phyloP scores from a whole-genome alignment of 805 yeast genomes.

The Teunomyces aglyptinius region DNA sequence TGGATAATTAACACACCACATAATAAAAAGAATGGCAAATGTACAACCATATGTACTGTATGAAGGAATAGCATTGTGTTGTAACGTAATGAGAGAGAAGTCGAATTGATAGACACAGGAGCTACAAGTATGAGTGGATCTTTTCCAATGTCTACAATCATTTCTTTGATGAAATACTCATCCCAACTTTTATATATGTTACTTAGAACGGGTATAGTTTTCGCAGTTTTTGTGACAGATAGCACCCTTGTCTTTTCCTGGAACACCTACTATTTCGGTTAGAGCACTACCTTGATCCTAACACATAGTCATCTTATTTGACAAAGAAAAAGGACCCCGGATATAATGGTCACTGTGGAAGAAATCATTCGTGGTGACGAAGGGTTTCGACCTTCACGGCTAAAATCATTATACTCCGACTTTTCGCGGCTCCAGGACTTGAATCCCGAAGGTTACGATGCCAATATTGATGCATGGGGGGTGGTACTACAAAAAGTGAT shows the following conservation, averaged over 20 bases:
- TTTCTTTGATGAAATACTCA: too few species aligned
- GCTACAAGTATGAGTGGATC: too few species aligned
- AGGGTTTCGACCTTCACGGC: conserved; percentile 27
- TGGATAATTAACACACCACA: conserved; percentile 31
- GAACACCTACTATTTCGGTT: too few species aligned
- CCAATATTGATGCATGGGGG: conserved; percentile 41
- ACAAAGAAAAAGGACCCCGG: neutral
- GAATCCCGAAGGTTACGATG: conserved; percentile 44
- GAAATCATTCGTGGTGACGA: conserved; percentile 13
- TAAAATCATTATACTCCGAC: conserved; percentile 37
- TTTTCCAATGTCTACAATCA: too few species aligned
- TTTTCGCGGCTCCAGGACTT: conserved; percentile 27
- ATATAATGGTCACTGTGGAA: neutral
- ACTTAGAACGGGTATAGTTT: too few species aligned
- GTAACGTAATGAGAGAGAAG: too few species aligned
- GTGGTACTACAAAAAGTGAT: conserved; percentile 19
- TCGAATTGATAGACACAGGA: too few species aligned
- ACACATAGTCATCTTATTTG: neutral
- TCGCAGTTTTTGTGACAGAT: too few species aligned
- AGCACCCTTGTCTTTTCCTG: too few species aligned
- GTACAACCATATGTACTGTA: conserved; percentile 5
- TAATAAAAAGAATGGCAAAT: conserved; percentile 36
- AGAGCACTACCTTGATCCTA: too few species aligned
- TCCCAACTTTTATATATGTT: too few species aligned
- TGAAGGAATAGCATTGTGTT: too few species aligned